phyloP scores from a whole-genome alignment of 2,329 filamentous ascomycete genomes.

The Geosmithia flava region DNA sequence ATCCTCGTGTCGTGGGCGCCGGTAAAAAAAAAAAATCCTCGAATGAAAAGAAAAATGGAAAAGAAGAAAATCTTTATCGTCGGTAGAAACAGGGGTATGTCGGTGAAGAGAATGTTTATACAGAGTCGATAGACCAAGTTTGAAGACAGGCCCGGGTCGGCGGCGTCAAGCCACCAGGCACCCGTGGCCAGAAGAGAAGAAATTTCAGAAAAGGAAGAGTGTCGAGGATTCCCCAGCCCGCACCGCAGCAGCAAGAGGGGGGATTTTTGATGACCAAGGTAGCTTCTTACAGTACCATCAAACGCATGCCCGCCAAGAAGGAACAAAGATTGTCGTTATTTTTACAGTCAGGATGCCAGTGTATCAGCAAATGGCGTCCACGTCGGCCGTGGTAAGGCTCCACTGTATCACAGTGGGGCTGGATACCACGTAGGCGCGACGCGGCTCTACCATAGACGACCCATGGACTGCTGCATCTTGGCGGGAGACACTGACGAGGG shows the following conservation, averaged over 20 bases:
- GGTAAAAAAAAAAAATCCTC: not conserved
- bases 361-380: constrained; percentile 7
- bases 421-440: not conserved
- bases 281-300: constrained; percentile 6
- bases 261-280: constrained; percentile 7
- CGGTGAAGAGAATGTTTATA: constrained; percentile 38
- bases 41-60: constrained; percentile 14
- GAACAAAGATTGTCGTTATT: constrained; percentile 15
- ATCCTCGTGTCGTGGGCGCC: constrained; percentile 21
- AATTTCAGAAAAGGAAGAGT: constrained; percentile 5
- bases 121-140: constrained; percentile 18
- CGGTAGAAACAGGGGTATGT: constrained; percentile 20
- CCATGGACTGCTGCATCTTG: constrained; percentile 44
- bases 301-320: constrained; percentile 37
- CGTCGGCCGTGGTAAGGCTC: constrained; percentile 18
- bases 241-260: constrained; percentile 3
- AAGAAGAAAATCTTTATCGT: constrained; percentile 15
- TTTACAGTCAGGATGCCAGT: constrained; percentile 21
- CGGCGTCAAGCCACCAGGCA: constrained; percentile 12
- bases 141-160: constrained; percentile 13
- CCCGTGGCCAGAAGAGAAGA: constrained; percentile 5
- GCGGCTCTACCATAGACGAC: constrained; percentile 38
- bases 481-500: constrained; percentile 58
- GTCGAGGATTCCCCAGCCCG: constrained; percentile 24
- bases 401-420: not conserved